Conservation (phyloP, 73 alveolate species). For the Uronychia binucleata region DNA sequence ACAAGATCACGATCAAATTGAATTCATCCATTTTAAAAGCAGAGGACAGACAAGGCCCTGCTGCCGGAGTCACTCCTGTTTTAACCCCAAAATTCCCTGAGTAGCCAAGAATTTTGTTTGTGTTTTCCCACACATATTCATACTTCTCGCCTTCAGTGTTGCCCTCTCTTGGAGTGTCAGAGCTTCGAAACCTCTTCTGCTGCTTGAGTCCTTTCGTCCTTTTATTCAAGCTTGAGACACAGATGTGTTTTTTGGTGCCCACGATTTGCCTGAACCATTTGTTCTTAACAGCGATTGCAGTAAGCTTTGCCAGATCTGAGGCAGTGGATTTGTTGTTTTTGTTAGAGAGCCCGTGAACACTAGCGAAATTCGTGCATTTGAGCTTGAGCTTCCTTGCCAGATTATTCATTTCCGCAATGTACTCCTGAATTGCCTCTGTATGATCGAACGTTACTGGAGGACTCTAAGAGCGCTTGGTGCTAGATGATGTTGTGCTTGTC, state of each 20-base stretch:
- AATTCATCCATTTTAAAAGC: slow-evolving; percentile 22
- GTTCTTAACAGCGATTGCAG: slow-evolving; percentile 44
- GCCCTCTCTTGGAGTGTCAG: not conserved
- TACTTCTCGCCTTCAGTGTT: not conserved
- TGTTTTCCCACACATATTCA: slow-evolving; percentile 77
- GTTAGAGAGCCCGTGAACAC: slow-evolving; percentile 68
- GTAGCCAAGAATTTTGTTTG: slow-evolving; percentile 70
- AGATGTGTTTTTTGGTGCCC: slow-evolving; percentile 42
- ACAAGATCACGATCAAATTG: not conserved
- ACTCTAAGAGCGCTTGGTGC: not conserved
- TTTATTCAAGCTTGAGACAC: slow-evolving; percentile 3
- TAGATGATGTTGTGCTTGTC: not conserved
- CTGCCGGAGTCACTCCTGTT: slow-evolving; percentile 88
- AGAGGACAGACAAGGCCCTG: slow-evolving; percentile 89
- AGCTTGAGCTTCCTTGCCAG: slow-evolving; percentile 39
- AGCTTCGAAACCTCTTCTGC: not conserved
- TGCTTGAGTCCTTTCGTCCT: slow-evolving; percentile 12
- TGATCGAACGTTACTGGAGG: not conserved
- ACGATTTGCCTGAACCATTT: slow-evolving; percentile 49
- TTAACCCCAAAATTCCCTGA: slow-evolving; percentile 74
- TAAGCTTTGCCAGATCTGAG: slow-evolving; percentile 53
- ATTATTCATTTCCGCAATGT: slow-evolving; percentile 66
- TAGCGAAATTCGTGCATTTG: slow-evolving; percentile 56
- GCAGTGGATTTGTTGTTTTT: slow-evolving; percentile 65
- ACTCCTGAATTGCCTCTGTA: slow-evolving; percentile 4